Percentiles rank a stretch among this genome's conserved stretches.
phyloP scores from a whole-genome alignment of 805 yeast species.

The Candida nanaspora region DNA sequence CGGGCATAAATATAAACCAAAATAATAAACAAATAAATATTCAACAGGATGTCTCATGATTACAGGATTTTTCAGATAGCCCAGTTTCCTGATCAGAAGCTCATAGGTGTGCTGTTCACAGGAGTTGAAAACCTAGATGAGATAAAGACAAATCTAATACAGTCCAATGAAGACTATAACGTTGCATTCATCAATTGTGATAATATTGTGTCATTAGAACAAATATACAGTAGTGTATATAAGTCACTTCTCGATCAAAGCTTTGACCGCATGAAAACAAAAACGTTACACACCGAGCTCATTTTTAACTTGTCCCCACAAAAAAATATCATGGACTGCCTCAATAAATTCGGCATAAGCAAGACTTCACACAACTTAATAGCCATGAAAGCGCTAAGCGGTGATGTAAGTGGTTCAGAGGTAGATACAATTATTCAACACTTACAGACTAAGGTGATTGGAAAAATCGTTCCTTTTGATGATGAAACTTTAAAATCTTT shows the following conservation, averaged over 20 bases:
- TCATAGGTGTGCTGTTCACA: slow-evolving; percentile 30
- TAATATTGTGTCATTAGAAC: slow-evolving; percentile 53
- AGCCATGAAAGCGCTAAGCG: slow-evolving; percentile 40
- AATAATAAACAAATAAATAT: too few relatives aligned
- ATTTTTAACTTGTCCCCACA: slow-evolving; percentile 63
- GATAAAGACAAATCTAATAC: slow-evolving; percentile 38
- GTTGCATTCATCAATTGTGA: slow-evolving; percentile 61
- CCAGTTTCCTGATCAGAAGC: slow-evolving; percentile 12
- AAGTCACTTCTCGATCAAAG: slow-evolving; percentile 48
- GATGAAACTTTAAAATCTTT: slow-evolving; percentile 24
- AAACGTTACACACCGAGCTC: slow-evolving; percentile 63
- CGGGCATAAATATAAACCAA: too few relatives aligned
- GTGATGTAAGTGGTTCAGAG: slow-evolving; percentile 10
- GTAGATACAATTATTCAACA: slow-evolving; percentile 9
- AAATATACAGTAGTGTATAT: slow-evolving; percentile 52
- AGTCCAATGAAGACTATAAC: slow-evolving; percentile 42
- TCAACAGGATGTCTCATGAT: background rate
- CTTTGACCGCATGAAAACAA: slow-evolving; percentile 48
- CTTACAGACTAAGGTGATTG: slow-evolving; percentile 21
- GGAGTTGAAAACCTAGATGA: slow-evolving; percentile 36
- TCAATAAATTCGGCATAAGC: slow-evolving; percentile 64
- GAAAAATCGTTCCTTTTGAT: slow-evolving; percentile 25
- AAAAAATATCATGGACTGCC: slow-evolving; percentile 64
- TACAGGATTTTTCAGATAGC: slow-evolving; percentile 10
- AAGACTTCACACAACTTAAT: slow-evolving; percentile 38